A percentile compares a stretch with the other conserved stretches of the same genome.
Evolutionary conservation across 1,284 basidiomycete species (phyloP).

Genomic region (Cystobasidium slooffiae): DNA sequence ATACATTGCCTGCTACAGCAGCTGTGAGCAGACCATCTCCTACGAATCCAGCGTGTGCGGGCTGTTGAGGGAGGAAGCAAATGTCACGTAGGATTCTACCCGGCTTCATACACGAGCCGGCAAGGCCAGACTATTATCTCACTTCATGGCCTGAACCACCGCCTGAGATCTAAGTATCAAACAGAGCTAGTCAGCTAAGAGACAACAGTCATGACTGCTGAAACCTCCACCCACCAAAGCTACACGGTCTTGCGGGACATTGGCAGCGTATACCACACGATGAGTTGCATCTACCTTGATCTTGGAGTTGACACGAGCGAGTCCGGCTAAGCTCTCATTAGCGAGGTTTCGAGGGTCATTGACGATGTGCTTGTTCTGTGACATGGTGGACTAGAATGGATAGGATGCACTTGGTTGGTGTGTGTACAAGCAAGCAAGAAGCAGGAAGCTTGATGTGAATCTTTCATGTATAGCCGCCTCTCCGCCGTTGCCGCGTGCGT

Average conservation of each 20-base stretch:
- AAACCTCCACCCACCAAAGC: slow-evolving; percentile 26
- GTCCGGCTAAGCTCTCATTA: slow-evolving; percentile 73
- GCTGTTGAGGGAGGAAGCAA: slow-evolving; percentile 59
- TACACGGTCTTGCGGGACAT: slow-evolving; percentile 40
- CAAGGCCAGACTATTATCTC: not conserved
- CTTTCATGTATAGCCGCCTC: not conserved
- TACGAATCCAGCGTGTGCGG: slow-evolving; percentile 63
- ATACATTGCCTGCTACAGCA: slow-evolving; percentile 77
- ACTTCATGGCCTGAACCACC: slow-evolving; percentile 41
- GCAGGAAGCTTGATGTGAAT: not conserved
- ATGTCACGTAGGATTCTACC: not conserved
- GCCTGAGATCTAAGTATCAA: slow-evolving; percentile 16
- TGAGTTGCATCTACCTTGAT: slow-evolving; percentile 66
- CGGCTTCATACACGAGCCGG: not conserved
- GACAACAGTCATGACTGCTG: slow-evolving; percentile 9
- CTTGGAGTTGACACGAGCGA: slow-evolving; percentile 71
- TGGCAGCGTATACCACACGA: slow-evolving; percentile 41
- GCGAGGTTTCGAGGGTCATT: slow-evolving; percentile 73
- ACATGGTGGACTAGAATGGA: slow-evolving; percentile 16
- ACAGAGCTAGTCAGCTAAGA: not conserved
- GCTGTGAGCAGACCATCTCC: slow-evolving; percentile 80
- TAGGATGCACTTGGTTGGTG: not conserved
- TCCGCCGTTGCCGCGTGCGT: not conserved
- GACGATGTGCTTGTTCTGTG: slow-evolving; percentile 69
- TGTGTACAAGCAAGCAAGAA: not conserved